Conservation (phyloP, 202 grass and related monocot genomes). For the Zizania palustris region DNA sequence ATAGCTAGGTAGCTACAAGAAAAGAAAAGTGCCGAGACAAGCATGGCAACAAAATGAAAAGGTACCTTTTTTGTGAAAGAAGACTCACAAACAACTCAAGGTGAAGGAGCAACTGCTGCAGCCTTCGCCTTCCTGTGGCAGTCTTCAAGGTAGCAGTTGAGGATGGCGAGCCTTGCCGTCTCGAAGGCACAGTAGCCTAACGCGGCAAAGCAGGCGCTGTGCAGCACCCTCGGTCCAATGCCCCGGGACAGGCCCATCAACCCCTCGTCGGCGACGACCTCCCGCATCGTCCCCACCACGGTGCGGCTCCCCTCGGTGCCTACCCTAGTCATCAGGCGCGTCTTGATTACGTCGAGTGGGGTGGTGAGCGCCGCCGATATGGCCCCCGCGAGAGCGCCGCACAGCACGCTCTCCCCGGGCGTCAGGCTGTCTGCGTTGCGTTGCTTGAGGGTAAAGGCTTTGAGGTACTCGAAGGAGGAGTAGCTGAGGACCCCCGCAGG, state of each 20-base stretch:
- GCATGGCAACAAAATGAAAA: neutral
- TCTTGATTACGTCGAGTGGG: constrained; percentile 85
- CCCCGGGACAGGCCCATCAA: neutral
- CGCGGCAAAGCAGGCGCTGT: constrained; percentile 83
- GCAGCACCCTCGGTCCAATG: constrained; percentile 42
- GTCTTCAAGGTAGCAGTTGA: constrained; percentile 56
- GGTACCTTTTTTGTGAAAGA: constrained; percentile 26
- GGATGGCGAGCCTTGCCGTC: constrained; percentile 71
- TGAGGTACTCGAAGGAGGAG: constrained; percentile 97
- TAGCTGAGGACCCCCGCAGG: constrained; percentile 74
- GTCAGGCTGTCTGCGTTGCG: constrained; percentile 51
- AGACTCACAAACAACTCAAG: constrained; percentile 25
- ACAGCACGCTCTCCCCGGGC: constrained; percentile 71
- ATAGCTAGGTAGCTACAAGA: constrained; percentile 36
- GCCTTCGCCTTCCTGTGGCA: constrained; percentile 29
- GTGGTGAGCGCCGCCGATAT: constrained; percentile 84
- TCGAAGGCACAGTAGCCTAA: constrained; percentile 89
- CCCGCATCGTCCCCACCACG: constrained; percentile 68
- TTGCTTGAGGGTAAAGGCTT: constrained; percentile 50
- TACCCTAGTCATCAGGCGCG: constrained; percentile 85
- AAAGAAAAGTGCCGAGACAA: constrained; percentile 30
- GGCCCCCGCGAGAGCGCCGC: constrained; percentile 73
- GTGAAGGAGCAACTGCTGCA: neutral
- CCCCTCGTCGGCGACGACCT: constrained; percentile 73
- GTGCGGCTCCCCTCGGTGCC: constrained; percentile 54